Conservation (phyloP, 768 basidiomycete species). For the Tricholoma furcatifolium region DNA sequence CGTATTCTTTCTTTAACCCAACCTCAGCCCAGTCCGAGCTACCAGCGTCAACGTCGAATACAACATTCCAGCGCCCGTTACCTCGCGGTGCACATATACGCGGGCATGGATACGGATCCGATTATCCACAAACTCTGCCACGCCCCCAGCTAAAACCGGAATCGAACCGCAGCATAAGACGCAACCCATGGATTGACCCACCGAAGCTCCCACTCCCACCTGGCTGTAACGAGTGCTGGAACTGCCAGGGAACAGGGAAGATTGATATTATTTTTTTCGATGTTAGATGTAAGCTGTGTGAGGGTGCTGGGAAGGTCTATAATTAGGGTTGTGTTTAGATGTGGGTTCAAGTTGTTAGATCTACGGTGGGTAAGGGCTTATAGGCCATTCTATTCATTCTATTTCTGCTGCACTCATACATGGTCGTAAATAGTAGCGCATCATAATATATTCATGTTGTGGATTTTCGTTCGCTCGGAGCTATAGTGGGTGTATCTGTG, state of each 20-base stretch:
- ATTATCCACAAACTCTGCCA: not conserved
- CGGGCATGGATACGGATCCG: conserved; percentile 13
- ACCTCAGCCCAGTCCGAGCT: not conserved
- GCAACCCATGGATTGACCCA: conserved; percentile 7
- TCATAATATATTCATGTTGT: too few relatives aligned
- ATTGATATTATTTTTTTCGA: conserved; percentile 56
- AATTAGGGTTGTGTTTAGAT: not conserved
- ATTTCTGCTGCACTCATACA: too few relatives aligned
- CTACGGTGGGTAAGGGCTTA: too few relatives aligned
- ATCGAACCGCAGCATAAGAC: not conserved
- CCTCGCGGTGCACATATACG: conserved; percentile 25
- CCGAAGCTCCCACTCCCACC: conserved; percentile 69
- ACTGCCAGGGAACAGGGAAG: conserved; percentile 60
- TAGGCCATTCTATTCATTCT: too few relatives aligned
- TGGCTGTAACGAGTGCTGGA: conserved; percentile 65
- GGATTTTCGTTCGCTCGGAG: too few relatives aligned
- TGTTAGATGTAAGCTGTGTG: conserved; percentile 54
- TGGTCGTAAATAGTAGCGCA: too few relatives aligned
- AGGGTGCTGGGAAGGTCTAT: conserved; percentile 62
- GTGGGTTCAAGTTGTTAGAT: too few relatives aligned
- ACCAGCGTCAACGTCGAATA: conserved; percentile 3
- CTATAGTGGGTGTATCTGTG: too few relatives aligned
- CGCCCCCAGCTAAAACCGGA: not conserved
- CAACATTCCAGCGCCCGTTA: conserved; percentile 38
- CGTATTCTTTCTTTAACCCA: conserved; percentile 39